Evolutionary conservation across 352 stramenopile genomes (phyloP).

Genomic region (Globisporangium nagaii): DNA sequence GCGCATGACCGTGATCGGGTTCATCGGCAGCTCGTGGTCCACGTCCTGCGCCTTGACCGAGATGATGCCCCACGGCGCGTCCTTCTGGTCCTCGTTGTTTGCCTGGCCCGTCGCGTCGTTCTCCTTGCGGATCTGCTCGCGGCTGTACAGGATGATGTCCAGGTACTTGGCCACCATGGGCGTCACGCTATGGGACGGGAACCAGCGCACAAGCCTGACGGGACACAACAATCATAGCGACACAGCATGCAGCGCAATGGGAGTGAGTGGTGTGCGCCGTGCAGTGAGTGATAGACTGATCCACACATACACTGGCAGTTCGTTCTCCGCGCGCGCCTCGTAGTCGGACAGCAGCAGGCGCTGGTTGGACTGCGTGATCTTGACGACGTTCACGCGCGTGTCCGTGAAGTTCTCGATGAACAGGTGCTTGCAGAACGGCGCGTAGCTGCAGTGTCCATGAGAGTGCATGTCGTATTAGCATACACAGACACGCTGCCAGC

Average conservation of each 20-base stretch:
- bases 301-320: slow-evolving; percentile 88
- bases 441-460: slow-evolving; percentile 86
- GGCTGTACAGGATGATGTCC: slow-evolving; percentile 98
- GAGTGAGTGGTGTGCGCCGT: neutral
- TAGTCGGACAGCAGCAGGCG: slow-evolving; percentile 91
- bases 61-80: slow-evolving; percentile 92
- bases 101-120: slow-evolving; percentile 78
- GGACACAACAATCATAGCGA: neutral
- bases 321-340: slow-evolving; percentile 90
- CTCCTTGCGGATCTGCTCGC: slow-evolving; percentile 96
- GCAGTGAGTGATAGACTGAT: neutral
- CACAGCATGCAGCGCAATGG: neutral
- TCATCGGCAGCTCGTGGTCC: slow-evolving; percentile 96
- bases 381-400: slow-evolving; percentile 82
- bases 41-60: slow-evolving; percentile 97
- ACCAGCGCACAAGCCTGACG: slow-evolving; percentile 78
- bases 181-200: slow-evolving; percentile 88
- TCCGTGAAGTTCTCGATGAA: slow-evolving; percentile 95
- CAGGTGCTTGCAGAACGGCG: slow-evolving; percentile 98
- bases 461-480: neutral
- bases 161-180: slow-evolving; percentile 90
- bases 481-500: neutral
- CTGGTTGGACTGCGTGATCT: slow-evolving; percentile 93
- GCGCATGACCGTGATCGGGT: slow-evolving; percentile 97
- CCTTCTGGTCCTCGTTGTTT: slow-evolving; percentile 32